These are phyloP conservation scores for Syzygium grande DNA, from an alignment of 345 rosid genomes.

Conservation along the genomic window DNA sequence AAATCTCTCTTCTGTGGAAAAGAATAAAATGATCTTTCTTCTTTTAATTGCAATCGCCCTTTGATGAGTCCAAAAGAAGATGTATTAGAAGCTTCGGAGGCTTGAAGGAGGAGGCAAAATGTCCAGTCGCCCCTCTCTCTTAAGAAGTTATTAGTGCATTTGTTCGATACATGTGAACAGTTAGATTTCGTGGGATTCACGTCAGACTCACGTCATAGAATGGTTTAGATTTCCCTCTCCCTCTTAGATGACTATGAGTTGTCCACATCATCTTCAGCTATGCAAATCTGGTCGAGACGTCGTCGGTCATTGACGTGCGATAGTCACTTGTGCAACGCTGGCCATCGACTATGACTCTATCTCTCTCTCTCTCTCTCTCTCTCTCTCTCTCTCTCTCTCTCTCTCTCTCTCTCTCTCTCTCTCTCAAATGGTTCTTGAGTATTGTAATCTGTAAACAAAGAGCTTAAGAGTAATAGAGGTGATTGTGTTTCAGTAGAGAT, in stretches of 20 bases:
- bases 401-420: not conserved
- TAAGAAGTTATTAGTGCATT: not conserved
- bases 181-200: not conserved
- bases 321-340: not conserved
- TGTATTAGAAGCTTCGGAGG: not conserved
- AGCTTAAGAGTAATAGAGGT: not conserved
- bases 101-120: not conserved
- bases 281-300: not conserved
- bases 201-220: not conserved
- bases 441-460: not conserved
- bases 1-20: not conserved
- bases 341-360: not conserved
- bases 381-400: not conserved
- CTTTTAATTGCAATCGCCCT: not conserved
- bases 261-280: not conserved
- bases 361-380: no score
- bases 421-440: not conserved
- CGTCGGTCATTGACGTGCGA: not conserved
- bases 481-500: not conserved
- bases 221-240: not conserved
- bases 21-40: not conserved
- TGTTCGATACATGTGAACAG: fast-evolving
- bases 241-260: not conserved
- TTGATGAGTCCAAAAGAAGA: not conserved
- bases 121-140: not conserved